Conservation (phyloP, 2,329 filamentous ascomycete genomes). For the Penicillium sp. region DNA sequence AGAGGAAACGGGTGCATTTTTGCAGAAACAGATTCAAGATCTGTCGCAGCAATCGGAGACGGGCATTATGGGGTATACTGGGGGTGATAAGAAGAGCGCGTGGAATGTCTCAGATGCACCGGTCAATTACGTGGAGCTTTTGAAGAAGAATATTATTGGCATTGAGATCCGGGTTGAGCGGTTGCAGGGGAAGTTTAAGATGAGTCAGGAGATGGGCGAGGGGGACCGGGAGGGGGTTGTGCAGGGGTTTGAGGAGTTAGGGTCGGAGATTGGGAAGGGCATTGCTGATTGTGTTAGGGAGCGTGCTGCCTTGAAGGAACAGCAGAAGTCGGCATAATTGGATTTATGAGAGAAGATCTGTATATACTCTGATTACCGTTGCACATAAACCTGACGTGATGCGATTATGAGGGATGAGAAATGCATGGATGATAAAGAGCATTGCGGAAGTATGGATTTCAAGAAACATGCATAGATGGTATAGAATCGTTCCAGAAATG, state of each 20-base stretch:
- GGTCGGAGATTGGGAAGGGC: conserved; percentile 37
- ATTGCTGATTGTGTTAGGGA: conserved; percentile 24
- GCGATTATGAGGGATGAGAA: not conserved
- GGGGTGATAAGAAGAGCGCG: conserved; percentile 48
- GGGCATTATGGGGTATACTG: conserved; percentile 56
- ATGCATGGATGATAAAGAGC: not conserved
- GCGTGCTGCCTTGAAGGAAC: conserved; percentile 1
- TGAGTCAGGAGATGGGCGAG: conserved; percentile 59
- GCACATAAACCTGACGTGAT: not conserved
- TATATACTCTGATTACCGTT: not conserved
- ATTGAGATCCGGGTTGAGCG: conserved; percentile 57
- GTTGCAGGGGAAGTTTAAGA: conserved; percentile 63
- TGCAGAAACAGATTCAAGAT: conserved; percentile 53
- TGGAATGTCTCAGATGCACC: conserved; percentile 64
- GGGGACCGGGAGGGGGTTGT: conserved; percentile 58
- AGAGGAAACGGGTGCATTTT: conserved; percentile 46
- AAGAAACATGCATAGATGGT: not conserved
- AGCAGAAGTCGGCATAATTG: not conserved
- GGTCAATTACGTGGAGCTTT: conserved; percentile 53
- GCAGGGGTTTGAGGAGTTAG: conserved; percentile 52
- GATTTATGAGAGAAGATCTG: not conserved
- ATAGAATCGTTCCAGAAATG: not conserved
- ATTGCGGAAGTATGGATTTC: too few species aligned
- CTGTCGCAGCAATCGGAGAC: conserved; percentile 53
- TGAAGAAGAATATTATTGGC: conserved; percentile 60